Evolutionary conservation across 495 filamentous ascomycete species (phyloP).

Genomic region (Podospora anserina): DNA sequence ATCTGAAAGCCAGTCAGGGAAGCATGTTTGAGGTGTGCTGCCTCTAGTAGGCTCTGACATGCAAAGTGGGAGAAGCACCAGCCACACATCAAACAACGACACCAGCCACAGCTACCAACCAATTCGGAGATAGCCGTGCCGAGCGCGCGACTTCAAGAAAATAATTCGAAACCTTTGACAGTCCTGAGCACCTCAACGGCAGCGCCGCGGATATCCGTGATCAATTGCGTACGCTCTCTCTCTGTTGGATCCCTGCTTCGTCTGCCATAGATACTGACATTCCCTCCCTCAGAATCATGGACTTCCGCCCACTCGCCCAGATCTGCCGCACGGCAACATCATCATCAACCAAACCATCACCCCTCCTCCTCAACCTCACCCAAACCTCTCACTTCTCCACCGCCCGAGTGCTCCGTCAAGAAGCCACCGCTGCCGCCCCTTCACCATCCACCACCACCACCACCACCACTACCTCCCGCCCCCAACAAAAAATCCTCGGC

Average conservation of each 20-base stretch:
- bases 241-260: background rate
- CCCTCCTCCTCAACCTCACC: constrained; percentile 8
- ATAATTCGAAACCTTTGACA: constrained; percentile 1
- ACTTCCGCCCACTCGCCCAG: constrained; percentile 20
- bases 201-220: constrained; percentile 13
- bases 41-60: background rate
- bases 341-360: constrained; percentile 19
- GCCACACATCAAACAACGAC: background rate
- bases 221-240: constrained; percentile 17
- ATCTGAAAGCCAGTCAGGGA: too few relatives aligned
- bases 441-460: background rate
- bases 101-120: background rate
- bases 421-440: constrained; percentile 6
- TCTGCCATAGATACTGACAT: background rate
- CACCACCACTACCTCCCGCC: background rate
- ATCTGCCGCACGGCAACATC: constrained; percentile 29
- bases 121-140: constrained; percentile 1
- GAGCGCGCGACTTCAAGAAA: constrained; percentile 19
- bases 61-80: background rate
- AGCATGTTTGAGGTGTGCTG: background rate
- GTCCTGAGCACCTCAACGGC: constrained; percentile 2
- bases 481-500: background rate
- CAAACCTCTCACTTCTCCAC: constrained; percentile 16
- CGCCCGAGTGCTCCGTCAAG: constrained; percentile 6
- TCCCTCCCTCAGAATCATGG: constrained; percentile 25